Percentiles rank a stretch among this genome's conserved stretches.
Conservation (phyloP, 768 basidiomycete genomes). For the Infundibulicybe gibba region DNA sequence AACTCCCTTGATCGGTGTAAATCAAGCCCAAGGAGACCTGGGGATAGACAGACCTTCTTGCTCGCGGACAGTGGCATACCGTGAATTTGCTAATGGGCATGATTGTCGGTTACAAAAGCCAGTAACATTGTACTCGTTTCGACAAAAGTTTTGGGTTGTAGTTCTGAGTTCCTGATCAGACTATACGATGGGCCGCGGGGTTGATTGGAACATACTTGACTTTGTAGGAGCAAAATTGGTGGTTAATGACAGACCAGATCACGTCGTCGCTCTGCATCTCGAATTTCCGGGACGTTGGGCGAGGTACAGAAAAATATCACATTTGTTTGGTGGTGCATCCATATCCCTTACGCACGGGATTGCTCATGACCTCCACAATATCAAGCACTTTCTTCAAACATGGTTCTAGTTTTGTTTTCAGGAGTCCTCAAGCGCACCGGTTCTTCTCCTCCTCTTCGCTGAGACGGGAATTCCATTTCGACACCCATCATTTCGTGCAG, state of each 20-base stretch:
- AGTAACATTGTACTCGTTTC: constrained; percentile 98
- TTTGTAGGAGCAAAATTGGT: constrained; percentile 98
- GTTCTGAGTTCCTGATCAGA: constrained; percentile 49
- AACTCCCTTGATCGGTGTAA: constrained; percentile 46
- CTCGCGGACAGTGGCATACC: constrained; percentile 98
- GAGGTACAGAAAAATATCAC: no score
- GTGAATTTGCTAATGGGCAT: constrained; percentile 96
- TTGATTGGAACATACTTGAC: constrained; percentile 73
- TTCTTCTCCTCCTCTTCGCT: constrained; percentile 23
- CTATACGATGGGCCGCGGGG: neutral
- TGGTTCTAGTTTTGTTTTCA: no score
- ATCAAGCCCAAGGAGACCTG: neutral
- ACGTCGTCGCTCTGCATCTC: constrained; percentile 94
- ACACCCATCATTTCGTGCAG: constrained; percentile 93
- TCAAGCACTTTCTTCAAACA: no score
- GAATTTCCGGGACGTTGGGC: neutral
- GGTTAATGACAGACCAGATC: constrained; percentile 95
- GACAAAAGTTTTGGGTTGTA: constrained; percentile 94
- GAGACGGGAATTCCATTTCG: constrained; percentile 73
- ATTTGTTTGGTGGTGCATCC: no score
- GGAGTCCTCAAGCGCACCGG: neutral
- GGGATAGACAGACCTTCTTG: constrained; percentile 66
- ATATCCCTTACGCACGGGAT: no score
- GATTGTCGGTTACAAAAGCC: constrained; percentile 94
- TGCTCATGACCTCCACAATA: no score